A percentile compares a stretch with the other conserved stretches of the same genome.
phyloP scores from a whole-genome alignment of 345 rosid genomes.

The Fremontodendron californicum region DNA sequence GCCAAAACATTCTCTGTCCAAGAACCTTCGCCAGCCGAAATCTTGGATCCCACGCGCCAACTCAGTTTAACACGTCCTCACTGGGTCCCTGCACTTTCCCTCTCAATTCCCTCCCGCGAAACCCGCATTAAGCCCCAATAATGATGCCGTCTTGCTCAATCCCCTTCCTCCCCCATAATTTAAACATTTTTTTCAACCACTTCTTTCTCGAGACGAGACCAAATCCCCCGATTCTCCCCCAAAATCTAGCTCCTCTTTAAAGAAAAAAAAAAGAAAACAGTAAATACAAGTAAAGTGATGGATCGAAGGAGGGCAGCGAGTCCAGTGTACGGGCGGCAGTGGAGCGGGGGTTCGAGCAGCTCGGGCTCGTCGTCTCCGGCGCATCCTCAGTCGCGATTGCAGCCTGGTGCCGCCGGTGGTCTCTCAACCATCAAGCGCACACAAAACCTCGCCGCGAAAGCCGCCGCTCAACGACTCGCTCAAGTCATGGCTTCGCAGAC shows the following conservation, averaged over 20 bases:
- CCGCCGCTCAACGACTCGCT: slow-evolving; percentile 88
- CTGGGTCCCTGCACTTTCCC: slow-evolving; percentile 20
- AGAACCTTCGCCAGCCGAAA: background rate
- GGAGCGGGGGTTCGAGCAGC: slow-evolving; percentile 80
- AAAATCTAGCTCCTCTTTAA: slow-evolving; percentile 21
- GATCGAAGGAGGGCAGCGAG: slow-evolving; percentile 77
- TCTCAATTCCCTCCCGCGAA: slow-evolving; percentile 24
- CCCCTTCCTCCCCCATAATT: background rate
- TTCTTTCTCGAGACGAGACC: background rate
- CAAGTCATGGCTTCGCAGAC: slow-evolving; percentile 92
- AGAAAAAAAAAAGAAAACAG: background rate
- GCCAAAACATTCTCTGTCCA: background rate
- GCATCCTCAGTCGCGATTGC: slow-evolving; percentile 55
- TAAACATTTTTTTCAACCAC: slow-evolving; percentile 12
- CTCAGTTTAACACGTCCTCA: slow-evolving; percentile 12
- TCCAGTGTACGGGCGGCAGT: slow-evolving; percentile 68
- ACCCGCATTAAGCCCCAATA: background rate
- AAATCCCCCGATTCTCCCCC: slow-evolving; percentile 6
- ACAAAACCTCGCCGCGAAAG: slow-evolving; percentile 89
- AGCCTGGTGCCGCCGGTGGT: slow-evolving; percentile 33
- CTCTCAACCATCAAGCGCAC: slow-evolving; percentile 65
- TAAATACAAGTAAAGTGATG: slow-evolving; percentile 29
- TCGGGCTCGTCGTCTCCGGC: slow-evolving; percentile 85
- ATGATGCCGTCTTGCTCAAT: slow-evolving; percentile 36
- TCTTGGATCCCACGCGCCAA: background rate